Base-by-base conservation (phyloP, 2,329 filamentous ascomycete genomes). In the Cladophialophora psammophila region DNA sequence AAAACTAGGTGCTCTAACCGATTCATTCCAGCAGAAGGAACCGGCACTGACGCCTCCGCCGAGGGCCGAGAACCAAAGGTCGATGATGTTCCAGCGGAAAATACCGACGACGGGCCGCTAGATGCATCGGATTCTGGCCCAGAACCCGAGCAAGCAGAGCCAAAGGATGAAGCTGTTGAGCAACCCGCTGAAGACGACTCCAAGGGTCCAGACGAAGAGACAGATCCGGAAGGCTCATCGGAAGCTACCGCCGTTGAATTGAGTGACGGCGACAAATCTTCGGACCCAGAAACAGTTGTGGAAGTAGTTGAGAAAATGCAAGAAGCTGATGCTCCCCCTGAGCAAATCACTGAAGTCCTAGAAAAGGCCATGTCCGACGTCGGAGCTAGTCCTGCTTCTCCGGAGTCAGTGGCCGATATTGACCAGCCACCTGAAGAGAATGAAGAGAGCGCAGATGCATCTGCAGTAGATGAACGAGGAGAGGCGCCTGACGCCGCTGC, bases 1-100 rank as follows among this genome's bases (percentile, higher is more conserved):
- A 34, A 8, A 18, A 2, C n/a, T 18, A 13, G 9, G 40, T 18
- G 20, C 31, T 55, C 42, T 66, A 20, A 66, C 45, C 10, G 4
- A 8, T 31, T 13, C 31, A n/a, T 60, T 9, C 20, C 26, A 60
- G 63, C 12, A 62, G 55, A 31, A 38, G 63, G 50, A 13, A 10
- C 38, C 15, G 75, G 64, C 67, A 74, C 74, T 75, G 78, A 54
- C 31, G 48, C 45, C 20, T 64, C 77, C 20, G 1, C 69, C 38
- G 60, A 72, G 34, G 42, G 50, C 34, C 63, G 71, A 64, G 72
- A 77, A 63, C 55, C 73, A 35, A 70, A 75, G 35, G 56, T 26
- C 13, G 48, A 55, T 61, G 60, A 69, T 38, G 38, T 65, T 34
- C 32, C 59, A 26, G 62, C 72, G 64, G 72, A 77, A 64, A 48